Evolutionary conservation across 192 early-diverging fungal species (phyloP), one percentile per base, ranked within the genome.

Genomic region (Haplosporangium gracile): DNA sequence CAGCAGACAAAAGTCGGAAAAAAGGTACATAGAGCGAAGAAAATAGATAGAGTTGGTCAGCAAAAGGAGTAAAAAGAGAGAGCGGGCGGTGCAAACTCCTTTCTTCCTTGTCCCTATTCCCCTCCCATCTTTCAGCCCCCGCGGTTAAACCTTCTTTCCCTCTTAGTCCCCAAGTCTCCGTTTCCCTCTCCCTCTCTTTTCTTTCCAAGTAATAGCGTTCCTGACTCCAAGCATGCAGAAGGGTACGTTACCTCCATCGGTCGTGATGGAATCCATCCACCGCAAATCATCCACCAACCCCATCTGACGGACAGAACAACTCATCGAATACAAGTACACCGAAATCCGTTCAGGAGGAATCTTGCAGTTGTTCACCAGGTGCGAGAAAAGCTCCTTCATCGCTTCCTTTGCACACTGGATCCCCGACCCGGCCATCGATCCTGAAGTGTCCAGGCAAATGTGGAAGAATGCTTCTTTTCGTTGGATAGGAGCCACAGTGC

Each of bases 381-480:
- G 68, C 43, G 83, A 78, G 40, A 88, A 60, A 6, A 90, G 69
- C 3, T 69, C 40, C 38, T 77, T 71, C 76, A 90, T 88, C 3
- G 89, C 86, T 9, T 26, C 45, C 38, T 88, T 90, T 16, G 89
- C 89, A 36, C 87, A 88, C 15, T 10, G 22, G 43, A 90, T 69
- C 9, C 80, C 83, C 2, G 86, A 80, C 3, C 89, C 89, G 15
- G 83, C 69, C 89, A 90, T 90, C 1, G 89, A 90, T 10, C 86
- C 89, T 22, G 82, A 88, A n/a, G 70, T 38, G 70, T 86, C 84
- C 7, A 86, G 79, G 39, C 84, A 86, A 42, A 86, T 86, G 24
- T 86, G 75, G 53, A 86, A 86, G 22, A 63, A 86, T 0, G 78
- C 76, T 43, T 86, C 75, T 79, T 86, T 86, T 16, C 51, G 42